A percentile compares a stretch with the other conserved stretches of the same genome.
Conservation (phyloP, 2,329 filamentous ascomycete genomes). For the Lachnum nothofagi region DNA sequence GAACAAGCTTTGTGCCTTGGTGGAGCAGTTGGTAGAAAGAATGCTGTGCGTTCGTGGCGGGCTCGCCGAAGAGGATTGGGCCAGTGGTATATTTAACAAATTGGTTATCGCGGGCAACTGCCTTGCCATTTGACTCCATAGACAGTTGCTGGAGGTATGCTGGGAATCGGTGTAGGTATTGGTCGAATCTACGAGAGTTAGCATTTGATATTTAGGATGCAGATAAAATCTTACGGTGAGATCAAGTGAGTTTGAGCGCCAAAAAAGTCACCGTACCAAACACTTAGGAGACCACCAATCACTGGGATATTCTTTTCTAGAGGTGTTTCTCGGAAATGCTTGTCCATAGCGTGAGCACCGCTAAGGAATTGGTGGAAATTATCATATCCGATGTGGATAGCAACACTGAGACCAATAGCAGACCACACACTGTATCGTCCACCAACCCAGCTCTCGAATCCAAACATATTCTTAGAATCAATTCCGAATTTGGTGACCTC, state of each 20-base stretch:
- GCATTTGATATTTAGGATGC: slow-evolving; percentile 6
- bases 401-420: slow-evolving; percentile 91
- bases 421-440: slow-evolving; percentile 99
- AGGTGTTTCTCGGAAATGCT: slow-evolving; percentile 89
- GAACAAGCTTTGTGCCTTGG: slow-evolving; percentile 98
- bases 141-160: slow-evolving; percentile 98
- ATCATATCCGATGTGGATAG: slow-evolving; percentile 91
- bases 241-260: slow-evolving; percentile 96
- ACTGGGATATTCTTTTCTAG: slow-evolving; percentile 92
- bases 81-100: slow-evolving; percentile 97
- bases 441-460: slow-evolving; percentile 97
- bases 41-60: slow-evolving; percentile 98
- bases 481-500: slow-evolving; percentile 99
- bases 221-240: slow-evolving; percentile 65
- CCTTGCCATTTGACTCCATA: slow-evolving; percentile 99
- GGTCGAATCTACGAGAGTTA: slow-evolving; percentile 78
- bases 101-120: slow-evolving; percentile 80
- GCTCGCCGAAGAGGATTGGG: slow-evolving; percentile 93
- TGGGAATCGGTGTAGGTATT: slow-evolving; percentile 98
- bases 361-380: slow-evolving; percentile 96
- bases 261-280: slow-evolving; percentile 99
- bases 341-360: slow-evolving; percentile 95
- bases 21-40: slow-evolving; percentile 99
- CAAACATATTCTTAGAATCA: slow-evolving; percentile 99
- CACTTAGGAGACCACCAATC: slow-evolving; percentile 84